Conservation (phyloP, 2,329 filamentous ascomycete genomes). For the Diaporthe eres region DNA sequence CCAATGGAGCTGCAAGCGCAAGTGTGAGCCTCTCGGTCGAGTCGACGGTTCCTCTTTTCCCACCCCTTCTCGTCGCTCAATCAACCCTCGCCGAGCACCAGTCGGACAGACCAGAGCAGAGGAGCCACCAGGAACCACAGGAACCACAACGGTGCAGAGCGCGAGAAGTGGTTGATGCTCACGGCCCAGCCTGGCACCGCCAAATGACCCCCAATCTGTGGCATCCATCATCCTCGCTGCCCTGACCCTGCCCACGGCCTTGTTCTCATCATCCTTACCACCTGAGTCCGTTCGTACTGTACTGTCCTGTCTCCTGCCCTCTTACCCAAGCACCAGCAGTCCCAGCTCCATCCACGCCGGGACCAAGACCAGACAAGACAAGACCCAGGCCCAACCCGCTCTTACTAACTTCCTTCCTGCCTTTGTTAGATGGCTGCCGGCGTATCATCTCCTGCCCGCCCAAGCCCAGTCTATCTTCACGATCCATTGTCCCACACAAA, state of each 20-base stretch:
- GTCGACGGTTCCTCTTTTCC: slow-evolving; percentile 10
- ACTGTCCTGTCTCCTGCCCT: not conserved
- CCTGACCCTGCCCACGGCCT: slow-evolving; percentile 39
- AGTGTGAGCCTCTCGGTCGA: slow-evolving; percentile 19
- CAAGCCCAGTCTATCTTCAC: slow-evolving; percentile 41
- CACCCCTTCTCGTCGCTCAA: slow-evolving; percentile 1
- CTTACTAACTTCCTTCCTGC: slow-evolving; percentile 39
- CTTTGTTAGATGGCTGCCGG: slow-evolving; percentile 44
- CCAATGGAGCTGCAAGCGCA: slow-evolving; percentile 33
- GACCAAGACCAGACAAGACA: slow-evolving; percentile 31
- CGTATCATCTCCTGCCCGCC: slow-evolving; percentile 43
- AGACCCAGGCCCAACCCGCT: slow-evolving; percentile 31
- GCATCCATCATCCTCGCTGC: slow-evolving; percentile 28
- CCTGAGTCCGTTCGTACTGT: slow-evolving; percentile 28
- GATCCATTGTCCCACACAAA: slow-evolving; percentile 40
- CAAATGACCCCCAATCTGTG: slow-evolving; percentile 34
- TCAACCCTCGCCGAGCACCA: slow-evolving; percentile 16
- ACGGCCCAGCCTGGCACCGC: slow-evolving; percentile 35
- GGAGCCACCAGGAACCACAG: slow-evolving; percentile 26
- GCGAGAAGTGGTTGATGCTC: slow-evolving; percentile 11
- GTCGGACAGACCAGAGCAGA: slow-evolving; percentile 14
- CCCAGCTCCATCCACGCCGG: slow-evolving; percentile 28
- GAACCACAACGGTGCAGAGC: slow-evolving; percentile 25
- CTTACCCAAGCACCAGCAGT: slow-evolving; percentile 15
- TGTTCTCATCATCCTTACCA: slow-evolving; percentile 40